These are phyloP conservation scores for Trichoderma erinaceum DNA, from an alignment of 495 filamentous ascomycete species.

Conservation along the genomic window DNA sequence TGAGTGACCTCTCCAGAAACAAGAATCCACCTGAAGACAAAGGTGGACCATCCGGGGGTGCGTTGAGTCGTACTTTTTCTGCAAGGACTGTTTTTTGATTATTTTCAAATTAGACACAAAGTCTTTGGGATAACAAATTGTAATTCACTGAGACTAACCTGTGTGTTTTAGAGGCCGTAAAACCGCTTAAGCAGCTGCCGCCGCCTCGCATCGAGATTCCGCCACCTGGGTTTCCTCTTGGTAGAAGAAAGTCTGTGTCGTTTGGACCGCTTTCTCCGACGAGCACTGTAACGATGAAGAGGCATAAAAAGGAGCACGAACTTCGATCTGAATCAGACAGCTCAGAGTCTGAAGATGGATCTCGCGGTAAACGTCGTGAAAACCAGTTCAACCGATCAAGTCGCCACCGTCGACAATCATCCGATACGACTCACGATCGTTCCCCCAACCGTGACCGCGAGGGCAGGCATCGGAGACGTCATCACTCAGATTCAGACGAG, in stretches of 20 bases:
- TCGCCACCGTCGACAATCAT: constrained; percentile 26
- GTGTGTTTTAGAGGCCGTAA: background rate
- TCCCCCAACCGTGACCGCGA: constrained; percentile 17
- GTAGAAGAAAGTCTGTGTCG: constrained; percentile 32
- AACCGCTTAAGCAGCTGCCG: constrained; percentile 20
- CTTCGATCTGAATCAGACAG: constrained; percentile 18
- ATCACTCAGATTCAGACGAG: constrained; percentile 25
- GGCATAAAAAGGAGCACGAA: constrained; percentile 30
- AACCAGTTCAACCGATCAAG: constrained; percentile 15
- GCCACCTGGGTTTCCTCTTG: constrained; percentile 15
- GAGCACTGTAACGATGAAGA: constrained; percentile 34
- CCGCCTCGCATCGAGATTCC: background rate
- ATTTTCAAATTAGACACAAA: background rate
- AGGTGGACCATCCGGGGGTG: constrained; percentile 23
- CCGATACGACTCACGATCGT: constrained; percentile 32
- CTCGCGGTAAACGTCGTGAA: constrained; percentile 15
- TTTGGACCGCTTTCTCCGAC: constrained; percentile 41
- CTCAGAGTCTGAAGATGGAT: background rate
- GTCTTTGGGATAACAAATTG: background rate
- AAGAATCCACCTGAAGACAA: background rate
- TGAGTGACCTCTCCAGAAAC: constrained; percentile 24
- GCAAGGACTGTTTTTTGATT: background rate
- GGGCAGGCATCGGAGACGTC: constrained; percentile 19
- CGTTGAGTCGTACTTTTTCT: constrained; percentile 25
- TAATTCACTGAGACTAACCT: background rate